phyloP scores from a whole-genome alignment of 2,329 filamentous ascomycete species.

The Colletotrichum sublineola region DNA sequence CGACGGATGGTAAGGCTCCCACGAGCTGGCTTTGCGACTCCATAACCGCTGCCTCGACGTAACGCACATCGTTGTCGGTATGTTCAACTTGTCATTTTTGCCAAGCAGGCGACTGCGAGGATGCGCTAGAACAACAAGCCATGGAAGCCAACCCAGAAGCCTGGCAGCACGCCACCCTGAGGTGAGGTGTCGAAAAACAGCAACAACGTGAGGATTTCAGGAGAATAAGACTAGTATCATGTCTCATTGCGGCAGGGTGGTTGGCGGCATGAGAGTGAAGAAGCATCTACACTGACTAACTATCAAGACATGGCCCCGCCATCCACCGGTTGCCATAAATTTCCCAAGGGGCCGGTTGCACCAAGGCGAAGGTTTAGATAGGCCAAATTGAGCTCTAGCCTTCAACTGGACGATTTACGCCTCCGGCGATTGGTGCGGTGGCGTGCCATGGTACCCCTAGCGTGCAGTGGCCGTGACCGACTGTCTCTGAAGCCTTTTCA shows the following conservation, averaged over 20 bases:
- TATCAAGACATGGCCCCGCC: constrained; percentile 10
- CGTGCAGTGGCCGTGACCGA: constrained; percentile 25
- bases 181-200: constrained; percentile 17
- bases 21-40: neutral
- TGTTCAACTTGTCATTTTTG: neutral
- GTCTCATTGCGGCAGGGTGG: constrained; percentile 26
- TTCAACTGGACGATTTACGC: constrained; percentile 35
- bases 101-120: constrained; percentile 9
- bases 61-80: constrained; percentile 4
- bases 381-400: constrained; percentile 13
- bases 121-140: neutral
- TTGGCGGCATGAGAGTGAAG: constrained; percentile 31
- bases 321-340: constrained; percentile 19
- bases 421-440: constrained; percentile 19
- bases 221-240: constrained; percentile 22
- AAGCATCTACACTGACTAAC: constrained; percentile 16
- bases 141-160: constrained; percentile 3
- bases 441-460: constrained; percentile 24
- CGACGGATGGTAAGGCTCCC: neutral
- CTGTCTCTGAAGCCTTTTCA: constrained; percentile 35
- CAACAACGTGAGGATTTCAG: constrained; percentile 11
- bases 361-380: constrained; percentile 28
- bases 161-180: constrained; percentile 11
- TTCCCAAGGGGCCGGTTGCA: constrained; percentile 40
- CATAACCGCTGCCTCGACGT: neutral